A percentile compares a stretch with the other conserved stretches of the same genome.
phyloP scores from a whole-genome alignment of 129 eudicot genomes.

The Smallanthus sonchifolius region DNA sequence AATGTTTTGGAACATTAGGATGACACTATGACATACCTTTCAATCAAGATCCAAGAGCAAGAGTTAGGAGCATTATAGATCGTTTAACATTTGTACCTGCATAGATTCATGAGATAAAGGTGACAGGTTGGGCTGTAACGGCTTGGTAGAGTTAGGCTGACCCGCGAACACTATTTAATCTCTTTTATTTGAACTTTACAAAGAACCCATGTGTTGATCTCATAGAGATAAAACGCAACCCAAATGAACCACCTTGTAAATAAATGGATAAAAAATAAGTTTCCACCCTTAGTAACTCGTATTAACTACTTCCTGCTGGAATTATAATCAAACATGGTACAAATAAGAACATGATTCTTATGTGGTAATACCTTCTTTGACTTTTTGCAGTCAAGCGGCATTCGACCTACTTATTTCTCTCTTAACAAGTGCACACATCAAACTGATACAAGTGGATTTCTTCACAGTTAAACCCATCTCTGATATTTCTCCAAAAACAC shows the following conservation, averaged over 20 bases:
- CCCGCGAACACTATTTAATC: too few species aligned
- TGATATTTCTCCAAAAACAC: slow-evolving; percentile 45
- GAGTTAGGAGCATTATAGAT: too few species aligned
- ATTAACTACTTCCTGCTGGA: background rate
- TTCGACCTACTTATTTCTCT: slow-evolving; percentile 33
- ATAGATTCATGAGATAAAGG: too few species aligned
- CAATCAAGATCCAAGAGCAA: too few species aligned
- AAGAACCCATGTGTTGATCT: too few species aligned
- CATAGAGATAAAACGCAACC: too few species aligned
- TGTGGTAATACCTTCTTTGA: slow-evolving; percentile 19
- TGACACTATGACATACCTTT: too few species aligned
- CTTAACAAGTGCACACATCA: slow-evolving; percentile 73
- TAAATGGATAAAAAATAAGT: background rate
- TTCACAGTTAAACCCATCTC: slow-evolving; percentile 49
- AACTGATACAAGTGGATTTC: slow-evolving; percentile 55
- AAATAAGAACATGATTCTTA: slow-evolving; percentile 1
- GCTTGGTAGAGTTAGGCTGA: too few species aligned
- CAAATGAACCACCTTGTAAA: background rate
- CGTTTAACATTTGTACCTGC: too few species aligned
- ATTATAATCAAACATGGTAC: background rate
- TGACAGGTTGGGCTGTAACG: too few species aligned
- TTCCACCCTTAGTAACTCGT: background rate
- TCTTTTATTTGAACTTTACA: too few species aligned
- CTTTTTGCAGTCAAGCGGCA: slow-evolving; percentile 27
- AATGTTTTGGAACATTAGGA: too few species aligned